Conservation (phyloP, 331 rosid species). For the Quercus phellos region DNA sequence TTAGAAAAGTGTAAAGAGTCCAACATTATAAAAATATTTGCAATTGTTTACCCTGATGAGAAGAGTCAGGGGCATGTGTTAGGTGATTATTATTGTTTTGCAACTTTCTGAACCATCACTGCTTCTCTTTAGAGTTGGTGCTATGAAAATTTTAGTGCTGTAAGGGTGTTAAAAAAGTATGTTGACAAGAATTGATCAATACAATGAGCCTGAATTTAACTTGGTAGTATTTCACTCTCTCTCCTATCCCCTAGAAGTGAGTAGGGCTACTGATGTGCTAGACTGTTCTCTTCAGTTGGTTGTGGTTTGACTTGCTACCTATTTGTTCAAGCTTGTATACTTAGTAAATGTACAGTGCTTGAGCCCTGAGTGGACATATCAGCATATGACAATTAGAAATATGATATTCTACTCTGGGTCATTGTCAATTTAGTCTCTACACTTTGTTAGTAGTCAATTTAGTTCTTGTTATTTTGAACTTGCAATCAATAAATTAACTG, state of each 20-base stretch:
- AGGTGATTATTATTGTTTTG: background rate
- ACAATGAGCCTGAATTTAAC: background rate
- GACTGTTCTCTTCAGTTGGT: background rate
- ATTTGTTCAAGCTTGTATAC: background rate
- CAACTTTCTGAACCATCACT: no score
- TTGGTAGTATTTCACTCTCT: background rate
- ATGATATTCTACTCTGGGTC: background rate
- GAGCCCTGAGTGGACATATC: background rate
- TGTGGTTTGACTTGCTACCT: background rate
- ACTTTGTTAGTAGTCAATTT: no score
- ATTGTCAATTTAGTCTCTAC: no score
- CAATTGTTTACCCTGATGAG: background rate
- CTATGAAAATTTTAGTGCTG: no score
- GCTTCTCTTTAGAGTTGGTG: no score
- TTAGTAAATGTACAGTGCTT: background rate
- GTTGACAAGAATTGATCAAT: background rate
- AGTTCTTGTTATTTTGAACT: no score
- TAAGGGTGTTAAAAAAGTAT: no score
- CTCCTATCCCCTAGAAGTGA: no score
- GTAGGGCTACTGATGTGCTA: background rate
- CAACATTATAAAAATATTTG: background rate
- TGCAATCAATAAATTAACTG: no score
- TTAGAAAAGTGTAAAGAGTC: background rate
- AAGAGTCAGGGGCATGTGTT: background rate
- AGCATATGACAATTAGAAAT: background rate